phyloP scores from a whole-genome alignment of 129 eudicot genomes.

The Tanacetum coccineum region DNA sequence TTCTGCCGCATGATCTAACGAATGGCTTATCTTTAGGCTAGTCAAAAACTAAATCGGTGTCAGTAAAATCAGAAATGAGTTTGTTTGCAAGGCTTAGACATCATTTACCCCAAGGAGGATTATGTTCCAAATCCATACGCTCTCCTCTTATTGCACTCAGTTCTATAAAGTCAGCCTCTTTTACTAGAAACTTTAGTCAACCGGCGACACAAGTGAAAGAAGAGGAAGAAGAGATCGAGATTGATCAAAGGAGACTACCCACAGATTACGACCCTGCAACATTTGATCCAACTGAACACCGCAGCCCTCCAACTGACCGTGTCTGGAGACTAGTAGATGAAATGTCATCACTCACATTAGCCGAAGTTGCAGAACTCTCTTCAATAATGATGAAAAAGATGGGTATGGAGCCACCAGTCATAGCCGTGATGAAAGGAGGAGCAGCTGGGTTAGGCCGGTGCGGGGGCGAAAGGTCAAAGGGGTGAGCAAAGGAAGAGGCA shows the following conservation, averaged over 20 bases:
- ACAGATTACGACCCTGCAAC: conserved; percentile 86
- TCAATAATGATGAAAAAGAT: conserved; percentile 91
- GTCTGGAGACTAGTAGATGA: conserved; percentile 94
- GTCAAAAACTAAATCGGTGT: conserved; percentile 2
- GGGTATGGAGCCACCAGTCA: conserved; percentile 70
- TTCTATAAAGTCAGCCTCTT: conserved; percentile 25
- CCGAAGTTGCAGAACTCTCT: too few relatives aligned
- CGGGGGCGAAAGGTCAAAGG: conserved; percentile 29
- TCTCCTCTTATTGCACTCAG: conserved; percentile 24
- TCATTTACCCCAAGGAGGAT: conserved; percentile 45
- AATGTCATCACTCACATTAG: conserved; percentile 8
- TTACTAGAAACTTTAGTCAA: conserved; percentile 47
- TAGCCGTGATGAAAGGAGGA: too few relatives aligned
- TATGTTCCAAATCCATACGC: conserved; percentile 26
- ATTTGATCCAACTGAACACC: conserved; percentile 78
- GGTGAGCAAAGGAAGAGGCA: conserved; percentile 53
- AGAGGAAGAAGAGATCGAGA: conserved; percentile 67
- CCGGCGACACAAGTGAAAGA: conserved; percentile 51
- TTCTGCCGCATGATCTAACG: conserved; percentile 12
- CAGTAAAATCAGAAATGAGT: conserved; percentile 41
- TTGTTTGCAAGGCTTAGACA: conserved; percentile 44
- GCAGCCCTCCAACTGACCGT: conserved; percentile 89
- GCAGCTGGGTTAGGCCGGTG: background rate
- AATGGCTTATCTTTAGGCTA: conserved; percentile 22
- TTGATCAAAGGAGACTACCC: conserved; percentile 82